A percentile compares a stretch with the other conserved stretches of the same genome.
Evolutionary conservation across 1,284 basidiomycete genomes (phyloP).

Genomic region (Takashimella koratensis): DNA sequence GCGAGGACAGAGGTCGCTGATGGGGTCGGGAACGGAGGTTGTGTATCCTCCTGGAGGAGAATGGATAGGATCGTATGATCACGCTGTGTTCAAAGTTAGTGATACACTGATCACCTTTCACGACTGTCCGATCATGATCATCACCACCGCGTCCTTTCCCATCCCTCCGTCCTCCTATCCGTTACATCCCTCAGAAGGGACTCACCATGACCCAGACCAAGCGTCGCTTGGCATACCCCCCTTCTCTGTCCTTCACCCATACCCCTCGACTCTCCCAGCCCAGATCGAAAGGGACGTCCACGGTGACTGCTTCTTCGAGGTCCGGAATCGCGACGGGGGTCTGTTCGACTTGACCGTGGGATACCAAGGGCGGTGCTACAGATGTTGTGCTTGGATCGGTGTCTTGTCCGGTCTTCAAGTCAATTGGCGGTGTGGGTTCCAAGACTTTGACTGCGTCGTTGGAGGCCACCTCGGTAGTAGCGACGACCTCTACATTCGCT

Average conservation of each 20-base stretch:
- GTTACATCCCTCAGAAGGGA: too few species aligned
- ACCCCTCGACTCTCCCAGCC: conserved; percentile 15
- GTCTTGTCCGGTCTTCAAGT: too few species aligned
- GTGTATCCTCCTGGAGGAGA: conserved; percentile 5
- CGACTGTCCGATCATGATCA: too few species aligned
- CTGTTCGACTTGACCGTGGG: too few species aligned
- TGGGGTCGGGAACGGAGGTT: not conserved
- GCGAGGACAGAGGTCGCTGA: conserved; percentile 1
- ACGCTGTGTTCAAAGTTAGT: too few species aligned
- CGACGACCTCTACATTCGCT: not conserved
- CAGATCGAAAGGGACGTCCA: conserved; percentile 12
- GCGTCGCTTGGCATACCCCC: conserved; percentile 6
- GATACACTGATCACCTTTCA: too few species aligned
- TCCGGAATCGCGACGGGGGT: conserved; percentile 16
- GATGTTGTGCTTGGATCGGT: too few species aligned
- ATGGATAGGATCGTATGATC: conserved; percentile 27
- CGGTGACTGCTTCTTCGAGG: conserved; percentile 25
- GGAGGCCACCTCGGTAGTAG: not conserved
- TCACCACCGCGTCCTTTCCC: too few species aligned
- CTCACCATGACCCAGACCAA: conserved; percentile 35
- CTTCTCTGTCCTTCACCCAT: conserved; percentile 5
- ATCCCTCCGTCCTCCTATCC: too few species aligned
- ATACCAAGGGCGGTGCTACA: too few species aligned
- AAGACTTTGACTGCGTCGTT: too few species aligned
- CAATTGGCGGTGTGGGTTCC: too few species aligned